Evolutionary conservation across 169 alveolate genomes (phyloP).

Genomic region (Plasmodium adleri): DNA sequence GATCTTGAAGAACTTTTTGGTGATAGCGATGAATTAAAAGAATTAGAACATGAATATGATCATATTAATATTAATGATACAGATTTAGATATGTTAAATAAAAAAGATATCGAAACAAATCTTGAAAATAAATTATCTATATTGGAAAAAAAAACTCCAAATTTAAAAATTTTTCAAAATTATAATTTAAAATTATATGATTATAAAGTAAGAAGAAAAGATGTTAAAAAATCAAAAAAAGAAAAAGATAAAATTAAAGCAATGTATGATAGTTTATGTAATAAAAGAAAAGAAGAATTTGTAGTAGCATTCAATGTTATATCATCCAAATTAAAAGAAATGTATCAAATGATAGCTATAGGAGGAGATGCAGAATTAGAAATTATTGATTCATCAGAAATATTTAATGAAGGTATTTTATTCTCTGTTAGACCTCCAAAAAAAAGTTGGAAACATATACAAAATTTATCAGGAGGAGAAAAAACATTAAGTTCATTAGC

Average conservation of each 20-base stretch:
- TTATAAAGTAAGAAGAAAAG: slow-evolving; percentile 76
- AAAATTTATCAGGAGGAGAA: slow-evolving; percentile 98
- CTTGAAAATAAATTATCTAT: slow-evolving; percentile 81
- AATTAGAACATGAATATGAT: slow-evolving; percentile 74
- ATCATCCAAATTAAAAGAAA: slow-evolving; percentile 90
- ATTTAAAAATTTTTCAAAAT: slow-evolving; percentile 78
- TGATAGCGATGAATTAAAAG: slow-evolving; percentile 53
- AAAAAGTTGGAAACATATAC: slow-evolving; percentile 98
- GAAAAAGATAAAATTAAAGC: slow-evolving; percentile 79
- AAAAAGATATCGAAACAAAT: slow-evolving; percentile 77
- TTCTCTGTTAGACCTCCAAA: slow-evolving; percentile 98
- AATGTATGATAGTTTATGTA: slow-evolving; percentile 77
- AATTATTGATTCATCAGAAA: slow-evolving; percentile 96
- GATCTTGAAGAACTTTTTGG: slow-evolving; percentile 40
- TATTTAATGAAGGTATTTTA: slow-evolving; percentile 97
- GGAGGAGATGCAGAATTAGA: slow-evolving; percentile 99
- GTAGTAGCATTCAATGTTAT: slow-evolving; percentile 87
- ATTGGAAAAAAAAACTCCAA: slow-evolving; percentile 75
- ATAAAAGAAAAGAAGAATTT: slow-evolving; percentile 86
- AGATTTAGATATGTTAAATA: slow-evolving; percentile 76
- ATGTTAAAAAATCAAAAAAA: slow-evolving; percentile 73
- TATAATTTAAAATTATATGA: slow-evolving; percentile 82
- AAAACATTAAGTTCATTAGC: slow-evolving; percentile 97
- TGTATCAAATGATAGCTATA: slow-evolving; percentile 92
- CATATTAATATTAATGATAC: slow-evolving; percentile 68